Base-by-base conservation (phyloP, 768 basidiomycete genomes). In the Mycena olivaceomarginata region DNA sequence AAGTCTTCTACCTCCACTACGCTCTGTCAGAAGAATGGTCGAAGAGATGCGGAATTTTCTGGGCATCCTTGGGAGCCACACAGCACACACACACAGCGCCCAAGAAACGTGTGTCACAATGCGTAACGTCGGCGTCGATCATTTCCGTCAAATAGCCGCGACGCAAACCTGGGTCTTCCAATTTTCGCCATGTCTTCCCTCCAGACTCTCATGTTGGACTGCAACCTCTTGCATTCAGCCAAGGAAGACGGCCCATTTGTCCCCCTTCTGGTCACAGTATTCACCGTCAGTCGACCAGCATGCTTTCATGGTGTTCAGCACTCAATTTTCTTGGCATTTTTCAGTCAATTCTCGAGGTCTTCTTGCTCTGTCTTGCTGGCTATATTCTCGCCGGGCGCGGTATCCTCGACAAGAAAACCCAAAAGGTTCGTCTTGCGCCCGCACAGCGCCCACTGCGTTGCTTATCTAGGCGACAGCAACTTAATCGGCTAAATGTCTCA, bases 261-360 rank as follows among this genome's bases (percentile, higher is more conserved):
- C 9, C 73, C 78, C 2, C 70, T 81, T 8, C 72, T 77, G 37
- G 16, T 46, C 6, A 70, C 70, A n/a, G 75, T 77, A 7, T 78
- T 81, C 76, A 67, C 72, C 22, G 77, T 81, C 51, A 22, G 79
- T 74, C 31, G 31, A 31, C 31, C 31, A 16, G 15, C 56, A 25
- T 57, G 25, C 9, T 13, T 25, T 57, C 60, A 43, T 25, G 64
- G 68, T 76, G 75, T 68, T 39, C 31, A 11, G 39, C 31, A n/a
- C 60, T 79, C 53, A 63, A 65, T 40, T 63, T 18, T 43, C n/a
- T 57, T 53, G 16, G 25, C 6, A 43, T 15, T 25, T n/a, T 40
- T 73, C 67, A 98, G 96, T 96, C 96, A 11, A 97, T 98, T 76
- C 87, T 96, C 41, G 93, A 98, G 85, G 97, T 98, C 59, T 95